phyloP scores from a whole-genome alignment of 2,329 filamentous ascomycete genomes.

The Sporothrix pallida region DNA sequence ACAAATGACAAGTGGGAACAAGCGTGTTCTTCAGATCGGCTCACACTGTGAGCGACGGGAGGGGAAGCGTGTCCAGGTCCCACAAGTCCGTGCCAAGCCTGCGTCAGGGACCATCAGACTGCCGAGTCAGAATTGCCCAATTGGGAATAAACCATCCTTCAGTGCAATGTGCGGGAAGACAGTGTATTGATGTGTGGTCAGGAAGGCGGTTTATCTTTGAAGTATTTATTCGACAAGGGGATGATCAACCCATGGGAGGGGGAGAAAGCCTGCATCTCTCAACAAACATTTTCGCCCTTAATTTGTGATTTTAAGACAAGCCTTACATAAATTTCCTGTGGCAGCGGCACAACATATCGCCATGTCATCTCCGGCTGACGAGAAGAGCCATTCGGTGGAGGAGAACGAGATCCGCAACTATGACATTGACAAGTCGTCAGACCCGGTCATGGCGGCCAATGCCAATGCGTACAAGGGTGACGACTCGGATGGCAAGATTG shows the following conservation, averaged over 20 bases:
- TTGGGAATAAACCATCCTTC: background rate
- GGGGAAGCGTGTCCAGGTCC: too few relatives aligned
- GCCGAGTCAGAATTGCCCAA: background rate
- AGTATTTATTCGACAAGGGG: too few relatives aligned
- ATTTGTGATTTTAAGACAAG: too few relatives aligned
- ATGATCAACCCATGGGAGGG: too few relatives aligned
- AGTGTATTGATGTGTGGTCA: too few relatives aligned
- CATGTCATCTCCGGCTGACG: background rate
- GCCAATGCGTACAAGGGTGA: background rate
- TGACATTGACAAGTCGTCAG: background rate
- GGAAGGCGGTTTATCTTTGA: too few relatives aligned
- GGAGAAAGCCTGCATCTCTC: too few relatives aligned
- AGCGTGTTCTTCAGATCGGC: background rate
- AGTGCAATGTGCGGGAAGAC: background rate
- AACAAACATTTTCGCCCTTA: too few relatives aligned
- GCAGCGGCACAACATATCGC: background rate
- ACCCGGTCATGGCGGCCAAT: background rate
- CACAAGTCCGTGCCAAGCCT: background rate
- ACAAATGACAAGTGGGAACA: background rate
- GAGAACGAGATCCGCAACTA: background rate
- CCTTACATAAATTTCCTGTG: too few relatives aligned
- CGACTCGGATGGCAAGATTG: slow-evolving; percentile 7
- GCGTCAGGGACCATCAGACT: background rate
- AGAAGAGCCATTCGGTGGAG: background rate
- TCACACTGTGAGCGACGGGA: too few relatives aligned